phyloP scores from a whole-genome alignment of 148 eudicot genomes.

The Polygonum maritimum region DNA sequence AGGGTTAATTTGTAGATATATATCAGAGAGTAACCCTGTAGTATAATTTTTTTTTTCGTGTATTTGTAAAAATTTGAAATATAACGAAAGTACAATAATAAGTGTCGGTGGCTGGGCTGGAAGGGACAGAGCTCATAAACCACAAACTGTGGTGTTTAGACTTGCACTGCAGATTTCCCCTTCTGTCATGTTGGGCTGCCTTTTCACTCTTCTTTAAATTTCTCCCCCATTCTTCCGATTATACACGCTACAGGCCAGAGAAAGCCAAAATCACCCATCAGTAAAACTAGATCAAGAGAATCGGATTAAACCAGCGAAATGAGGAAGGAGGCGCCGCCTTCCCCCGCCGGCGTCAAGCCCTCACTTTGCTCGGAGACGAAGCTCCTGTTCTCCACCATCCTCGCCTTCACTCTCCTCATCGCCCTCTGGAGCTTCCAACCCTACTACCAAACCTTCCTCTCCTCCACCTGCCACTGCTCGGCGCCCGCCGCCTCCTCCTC shows the following conservation, averaged over 20 bases:
- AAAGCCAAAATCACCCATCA: no score
- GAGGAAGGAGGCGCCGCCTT: slow-evolving; percentile 27
- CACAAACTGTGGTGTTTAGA: not conserved
- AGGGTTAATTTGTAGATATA: no score
- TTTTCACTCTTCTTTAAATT: not conserved
- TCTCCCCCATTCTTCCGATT: not conserved
- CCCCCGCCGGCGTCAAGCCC: slow-evolving; percentile 18
- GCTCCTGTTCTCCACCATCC: slow-evolving; percentile 37
- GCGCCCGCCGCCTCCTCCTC: slow-evolving; percentile 10
- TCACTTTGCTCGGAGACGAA: slow-evolving; percentile 35
- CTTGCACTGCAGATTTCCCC: not conserved
- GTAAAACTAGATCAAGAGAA: no score
- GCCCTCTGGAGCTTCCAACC: slow-evolving; percentile 51
- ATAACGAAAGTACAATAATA: not conserved
- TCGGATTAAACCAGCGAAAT: slow-evolving; percentile 12
- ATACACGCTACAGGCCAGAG: no score
- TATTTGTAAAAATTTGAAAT: not conserved
- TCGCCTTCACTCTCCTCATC: slow-evolving; percentile 37
- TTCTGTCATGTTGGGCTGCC: not conserved
- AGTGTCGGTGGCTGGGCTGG: not conserved
- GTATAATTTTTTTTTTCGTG: no score
- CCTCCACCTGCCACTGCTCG: slow-evolving; percentile 20
- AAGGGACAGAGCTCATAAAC: not conserved
- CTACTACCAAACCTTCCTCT: slow-evolving; percentile 36
- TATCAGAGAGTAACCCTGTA: no score